These are phyloP conservation scores for Papilionanthe hybrid DNA, from an alignment of 116 monocot species.

Conservation along the genomic window DNA sequence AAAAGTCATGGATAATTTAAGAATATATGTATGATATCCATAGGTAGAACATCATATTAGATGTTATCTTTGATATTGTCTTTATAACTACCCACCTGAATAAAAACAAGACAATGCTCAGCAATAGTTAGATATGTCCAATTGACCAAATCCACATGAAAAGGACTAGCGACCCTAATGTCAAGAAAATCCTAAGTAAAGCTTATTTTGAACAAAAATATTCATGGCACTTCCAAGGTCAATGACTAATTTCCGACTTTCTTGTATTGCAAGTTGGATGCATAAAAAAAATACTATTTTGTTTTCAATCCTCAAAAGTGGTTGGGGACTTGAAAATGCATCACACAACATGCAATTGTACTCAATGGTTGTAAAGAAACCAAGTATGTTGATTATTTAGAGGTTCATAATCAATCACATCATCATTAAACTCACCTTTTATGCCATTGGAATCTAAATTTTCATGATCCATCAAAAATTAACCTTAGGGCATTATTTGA, in stretches of 20 bases:
- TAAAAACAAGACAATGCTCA: too few relatives aligned
- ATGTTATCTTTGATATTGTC: too few relatives aligned
- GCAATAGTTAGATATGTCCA: too few relatives aligned
- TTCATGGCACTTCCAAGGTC: not conserved
- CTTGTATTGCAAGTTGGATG: not conserved
- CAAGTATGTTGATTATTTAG: not conserved
- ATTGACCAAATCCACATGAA: not conserved
- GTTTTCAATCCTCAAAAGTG: not conserved
- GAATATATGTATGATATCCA: too few relatives aligned
- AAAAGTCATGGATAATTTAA: too few relatives aligned
- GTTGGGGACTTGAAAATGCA: not conserved
- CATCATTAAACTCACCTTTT: too few relatives aligned
- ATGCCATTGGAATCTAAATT: too few relatives aligned
- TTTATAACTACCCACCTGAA: too few relatives aligned
- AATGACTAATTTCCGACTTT: not conserved
- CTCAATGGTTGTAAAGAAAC: not conserved
- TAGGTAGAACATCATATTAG: too few relatives aligned
- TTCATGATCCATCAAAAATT: too few relatives aligned
- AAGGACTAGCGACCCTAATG: not conserved
- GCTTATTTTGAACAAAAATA: not conserved
- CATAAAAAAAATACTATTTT: not conserved
- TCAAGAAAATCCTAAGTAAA: not conserved
- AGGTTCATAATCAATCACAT: not conserved
- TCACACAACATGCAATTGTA: not conserved
- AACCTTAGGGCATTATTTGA: too few relatives aligned